Evolutionary conservation across 208 protist genomes (phyloP).

Genomic region (Strigomonas oncopelti): DNA sequence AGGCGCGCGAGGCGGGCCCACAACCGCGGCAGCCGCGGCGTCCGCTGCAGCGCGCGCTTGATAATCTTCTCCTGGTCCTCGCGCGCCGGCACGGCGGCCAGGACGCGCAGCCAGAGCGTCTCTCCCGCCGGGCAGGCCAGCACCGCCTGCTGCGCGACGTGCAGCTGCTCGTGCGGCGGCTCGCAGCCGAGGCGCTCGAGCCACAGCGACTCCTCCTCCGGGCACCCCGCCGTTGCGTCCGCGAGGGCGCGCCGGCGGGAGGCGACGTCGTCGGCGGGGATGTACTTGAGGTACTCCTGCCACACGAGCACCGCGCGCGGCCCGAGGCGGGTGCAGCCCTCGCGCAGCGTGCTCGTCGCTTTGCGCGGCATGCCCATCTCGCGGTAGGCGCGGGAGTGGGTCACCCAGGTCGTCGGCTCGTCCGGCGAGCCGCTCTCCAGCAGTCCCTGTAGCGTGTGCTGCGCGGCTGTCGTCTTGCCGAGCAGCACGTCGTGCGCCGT

Average conservation of each 20-base stretch:
- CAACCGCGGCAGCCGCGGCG: conserved; percentile 55
- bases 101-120: conserved; percentile 63
- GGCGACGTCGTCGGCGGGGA: conserved; percentile 24
- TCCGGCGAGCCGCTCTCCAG: conserved; percentile 71
- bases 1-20: conserved; percentile 70
- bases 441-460: conserved; percentile 37
- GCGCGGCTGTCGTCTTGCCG: conserved; percentile 24
- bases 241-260: conserved; percentile 56
- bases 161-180: conserved; percentile 43
- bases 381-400: conserved; percentile 60
- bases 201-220: conserved; percentile 65
- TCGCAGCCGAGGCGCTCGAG: conserved; percentile 45
- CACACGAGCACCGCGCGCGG: conserved; percentile 67
- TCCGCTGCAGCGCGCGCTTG: conserved; percentile 53
- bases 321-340: conserved; percentile 66
- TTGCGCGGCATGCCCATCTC: conserved; percentile 69
- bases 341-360: conserved; percentile 57
- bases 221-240: conserved; percentile 58
- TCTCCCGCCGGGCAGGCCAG: conserved; percentile 70
- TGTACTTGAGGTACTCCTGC: conserved; percentile 60
- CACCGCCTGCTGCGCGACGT: conserved; percentile 64
- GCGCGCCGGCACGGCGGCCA: conserved; percentile 35
- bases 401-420: conserved; percentile 84
- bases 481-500: conserved; percentile 64
- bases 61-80: conserved; percentile 62